Conservation (phyloP, 768 basidiomycete genomes). For the Leccinum ochraceum region DNA sequence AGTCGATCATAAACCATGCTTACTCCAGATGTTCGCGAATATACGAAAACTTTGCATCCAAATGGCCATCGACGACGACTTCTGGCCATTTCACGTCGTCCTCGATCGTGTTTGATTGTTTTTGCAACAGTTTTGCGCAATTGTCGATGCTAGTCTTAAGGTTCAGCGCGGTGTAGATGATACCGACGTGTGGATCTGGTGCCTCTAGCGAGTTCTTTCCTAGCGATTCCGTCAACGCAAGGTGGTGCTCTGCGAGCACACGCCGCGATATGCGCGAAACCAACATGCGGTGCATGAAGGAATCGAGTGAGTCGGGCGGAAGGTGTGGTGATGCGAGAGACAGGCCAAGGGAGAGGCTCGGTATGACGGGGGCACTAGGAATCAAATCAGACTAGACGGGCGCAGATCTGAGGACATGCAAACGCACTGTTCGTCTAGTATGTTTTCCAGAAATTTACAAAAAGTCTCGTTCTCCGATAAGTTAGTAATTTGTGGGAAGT, state of each 20-base stretch:
- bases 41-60: conserved; percentile 72
- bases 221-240: conserved; percentile 70
- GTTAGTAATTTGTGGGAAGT: conserved; percentile 69
- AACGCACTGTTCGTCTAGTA: conserved; percentile 77
- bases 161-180: conserved; percentile 77
- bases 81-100: conserved; percentile 55
- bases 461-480: conserved; percentile 77
- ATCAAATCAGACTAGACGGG: conserved; percentile 10
- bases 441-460: conserved; percentile 63
- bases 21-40: conserved; percentile 87
- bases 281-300: conserved; percentile 90
- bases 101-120: conserved; percentile 46
- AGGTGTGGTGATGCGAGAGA: conserved; percentile 84
- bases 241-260: conserved; percentile 87
- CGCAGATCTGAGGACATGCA: conserved; percentile 2
- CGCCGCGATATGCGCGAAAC: conserved; percentile 87
- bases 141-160: conserved; percentile 70
- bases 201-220: conserved; percentile 34
- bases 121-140: conserved; percentile 59
- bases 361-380: conserved; percentile 71
- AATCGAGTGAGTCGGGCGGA: conserved; percentile 74
- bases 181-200: conserved; percentile 71
- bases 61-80: conserved; percentile 71
- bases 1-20: conserved; percentile 23
- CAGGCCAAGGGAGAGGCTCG: conserved; percentile 78